These are phyloP conservation scores for Aspergillus avenaceus DNA, from an alignment of 495 filamentous ascomycete genomes.

Conservation along the genomic window DNA sequence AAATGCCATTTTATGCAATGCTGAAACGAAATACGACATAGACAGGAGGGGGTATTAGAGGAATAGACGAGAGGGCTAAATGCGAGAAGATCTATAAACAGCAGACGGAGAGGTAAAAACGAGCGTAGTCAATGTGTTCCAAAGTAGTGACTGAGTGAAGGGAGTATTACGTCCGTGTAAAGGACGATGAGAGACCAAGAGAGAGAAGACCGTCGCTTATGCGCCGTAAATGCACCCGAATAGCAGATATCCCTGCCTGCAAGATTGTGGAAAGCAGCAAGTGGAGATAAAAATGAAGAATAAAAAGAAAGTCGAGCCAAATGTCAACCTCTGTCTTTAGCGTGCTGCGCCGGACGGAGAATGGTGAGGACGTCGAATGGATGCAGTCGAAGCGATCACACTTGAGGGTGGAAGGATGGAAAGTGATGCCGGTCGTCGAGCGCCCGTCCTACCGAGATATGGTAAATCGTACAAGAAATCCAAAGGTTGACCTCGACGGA, in stretches of 20 bases:
- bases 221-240: constrained; percentile 10
- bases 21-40: not conserved
- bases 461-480: constrained; percentile 24
- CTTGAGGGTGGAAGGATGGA: constrained; percentile 15
- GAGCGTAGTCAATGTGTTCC: constrained; percentile 2
- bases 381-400: constrained; percentile 11
- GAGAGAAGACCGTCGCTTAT: constrained; percentile 3
- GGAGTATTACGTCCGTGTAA: not conserved
- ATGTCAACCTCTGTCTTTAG: constrained; percentile 5
- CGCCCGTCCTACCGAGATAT: constrained; percentile 13
- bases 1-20: constrained; percentile 1
- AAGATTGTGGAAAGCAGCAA: not conserved
- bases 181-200: not conserved
- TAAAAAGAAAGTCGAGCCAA: not conserved
- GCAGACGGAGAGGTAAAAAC: not conserved
- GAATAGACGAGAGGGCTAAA: not conserved
- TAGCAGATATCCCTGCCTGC: constrained; percentile 3
- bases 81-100: not conserved
- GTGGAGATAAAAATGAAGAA: not conserved
- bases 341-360: constrained; percentile 21
- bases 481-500: constrained; percentile 37
- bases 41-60: constrained; percentile 5
- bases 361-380: constrained; percentile 18
- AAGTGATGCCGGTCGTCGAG: constrained; percentile 11
- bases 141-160: constrained; percentile 4